Percentiles rank a stretch among this genome's conserved stretches.
Evolutionary conservation across 1,284 basidiomycete genomes (phyloP).

Genomic region (Hypsizygus ulmarius): DNA sequence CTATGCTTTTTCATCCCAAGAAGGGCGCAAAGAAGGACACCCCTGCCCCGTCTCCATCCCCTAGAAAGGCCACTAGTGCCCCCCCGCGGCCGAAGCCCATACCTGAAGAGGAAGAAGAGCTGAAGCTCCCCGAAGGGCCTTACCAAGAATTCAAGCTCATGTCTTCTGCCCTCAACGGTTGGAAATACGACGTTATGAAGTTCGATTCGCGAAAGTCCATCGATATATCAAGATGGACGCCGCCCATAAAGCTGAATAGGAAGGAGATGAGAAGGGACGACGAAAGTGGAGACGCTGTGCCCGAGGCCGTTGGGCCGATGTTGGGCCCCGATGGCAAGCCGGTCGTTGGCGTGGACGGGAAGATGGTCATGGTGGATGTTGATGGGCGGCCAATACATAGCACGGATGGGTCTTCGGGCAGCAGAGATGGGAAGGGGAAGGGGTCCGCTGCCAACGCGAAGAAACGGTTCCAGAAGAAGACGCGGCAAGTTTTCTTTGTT

Average conservation of each 20-base stretch:
- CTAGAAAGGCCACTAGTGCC: slow-evolving; percentile 29
- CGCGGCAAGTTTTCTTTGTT: slow-evolving; percentile 76
- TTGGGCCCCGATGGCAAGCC: slow-evolving; percentile 75
- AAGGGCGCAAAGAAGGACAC: slow-evolving; percentile 39
- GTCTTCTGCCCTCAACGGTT: slow-evolving; percentile 73
- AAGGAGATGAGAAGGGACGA: slow-evolving; percentile 70
- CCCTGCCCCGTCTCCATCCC: slow-evolving; percentile 27
- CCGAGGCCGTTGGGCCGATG: slow-evolving; percentile 63
- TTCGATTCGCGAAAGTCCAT: slow-evolving; percentile 70
- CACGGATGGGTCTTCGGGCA: slow-evolving; percentile 28
- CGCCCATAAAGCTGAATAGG: slow-evolving; percentile 80
- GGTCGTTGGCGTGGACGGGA: slow-evolving; percentile 71
- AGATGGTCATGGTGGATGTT: slow-evolving; percentile 75
- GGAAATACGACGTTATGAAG: slow-evolving; percentile 86
- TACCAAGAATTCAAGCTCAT: slow-evolving; percentile 72
- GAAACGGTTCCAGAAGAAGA: slow-evolving; percentile 84
- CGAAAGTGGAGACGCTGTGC: slow-evolving; percentile 32
- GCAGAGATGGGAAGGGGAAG: slow-evolving; percentile 46
- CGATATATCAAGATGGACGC: slow-evolving; percentile 61
- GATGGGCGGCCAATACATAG: slow-evolving; percentile 69
- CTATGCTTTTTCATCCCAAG: slow-evolving; percentile 53
- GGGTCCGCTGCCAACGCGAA: slow-evolving; percentile 41
- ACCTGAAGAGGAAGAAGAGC: slow-evolving; percentile 38
- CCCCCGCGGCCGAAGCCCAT: slow-evolving; percentile 27
- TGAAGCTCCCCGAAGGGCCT: slow-evolving; percentile 57